phyloP scores from a whole-genome alignment of 371 early-diverging fungal genomes.

The Dentiscutata heterogama region DNA sequence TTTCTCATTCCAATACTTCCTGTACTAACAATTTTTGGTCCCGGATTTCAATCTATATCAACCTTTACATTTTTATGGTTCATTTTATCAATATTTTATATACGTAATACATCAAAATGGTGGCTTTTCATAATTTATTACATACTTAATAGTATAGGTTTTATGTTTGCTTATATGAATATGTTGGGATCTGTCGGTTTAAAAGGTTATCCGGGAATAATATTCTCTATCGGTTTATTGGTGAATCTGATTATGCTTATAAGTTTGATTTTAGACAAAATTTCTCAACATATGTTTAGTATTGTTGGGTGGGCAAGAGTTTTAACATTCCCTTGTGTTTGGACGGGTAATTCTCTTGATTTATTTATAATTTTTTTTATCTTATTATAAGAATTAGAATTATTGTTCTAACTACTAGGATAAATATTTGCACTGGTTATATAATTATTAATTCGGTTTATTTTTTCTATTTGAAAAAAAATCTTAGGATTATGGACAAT shows the following conservation, averaged over 20 bases:
- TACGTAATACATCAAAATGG: not conserved
- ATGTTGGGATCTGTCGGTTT: not conserved
- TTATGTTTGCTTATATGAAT: not conserved
- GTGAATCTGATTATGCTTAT: not conserved
- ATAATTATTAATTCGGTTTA: not conserved
- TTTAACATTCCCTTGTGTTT: constrained; percentile 5
- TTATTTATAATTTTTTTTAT: not conserved
- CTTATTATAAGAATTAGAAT: too few relatives aligned
- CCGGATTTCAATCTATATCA: constrained; percentile 21
- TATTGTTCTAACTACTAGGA: not conserved
- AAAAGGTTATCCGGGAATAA: not conserved
- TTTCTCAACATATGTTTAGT: not conserved
- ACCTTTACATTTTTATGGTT: constrained; percentile 10
- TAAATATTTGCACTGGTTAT: not conserved
- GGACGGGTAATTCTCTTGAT: not conserved
- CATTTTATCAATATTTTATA: not conserved
- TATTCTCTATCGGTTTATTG: not conserved
- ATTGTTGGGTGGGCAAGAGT: not conserved
- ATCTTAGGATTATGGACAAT: constrained; percentile 16
- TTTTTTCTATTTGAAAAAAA: not conserved
- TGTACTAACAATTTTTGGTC: constrained; percentile 21
- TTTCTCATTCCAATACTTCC: not conserved
- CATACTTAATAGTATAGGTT: constrained; percentile 7
- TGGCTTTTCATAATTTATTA: constrained; percentile 15
- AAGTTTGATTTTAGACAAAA: not conserved